Conservation (phyloP, 305 asterid species). For the Solanum hybrid region DNA sequence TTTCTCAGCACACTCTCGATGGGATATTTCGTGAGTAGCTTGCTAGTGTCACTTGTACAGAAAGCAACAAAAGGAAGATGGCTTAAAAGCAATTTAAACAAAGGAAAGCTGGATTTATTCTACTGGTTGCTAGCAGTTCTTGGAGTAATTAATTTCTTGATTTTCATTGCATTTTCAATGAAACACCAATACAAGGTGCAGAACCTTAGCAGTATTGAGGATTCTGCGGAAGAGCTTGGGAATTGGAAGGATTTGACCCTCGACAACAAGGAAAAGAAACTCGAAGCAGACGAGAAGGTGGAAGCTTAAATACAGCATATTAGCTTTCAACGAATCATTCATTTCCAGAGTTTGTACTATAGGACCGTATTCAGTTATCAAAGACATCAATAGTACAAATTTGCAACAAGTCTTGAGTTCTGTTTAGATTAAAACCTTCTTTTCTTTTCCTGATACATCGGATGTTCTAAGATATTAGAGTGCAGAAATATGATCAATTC, state of each 20-base stretch:
- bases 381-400: not conserved
- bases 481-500: not conserved
- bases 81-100: conserved; percentile 54
- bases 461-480: not conserved
- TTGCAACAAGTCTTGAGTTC: not conserved
- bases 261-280: not conserved
- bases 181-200: conserved; percentile 65
- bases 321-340: not conserved
- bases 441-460: not conserved
- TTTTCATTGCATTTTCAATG: conserved; percentile 43
- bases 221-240: conserved; percentile 24
- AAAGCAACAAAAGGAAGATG: conserved; percentile 39
- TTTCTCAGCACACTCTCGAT: conserved; percentile 65
- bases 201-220: conserved; percentile 19
- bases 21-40: conserved; percentile 74
- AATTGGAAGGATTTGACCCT: conserved; percentile 15
- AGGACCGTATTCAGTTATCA: not conserved
- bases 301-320: not conserved
- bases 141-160: conserved; percentile 47
- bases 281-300: not conserved
- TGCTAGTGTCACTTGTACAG: conserved; percentile 57
- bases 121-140: conserved; percentile 76
- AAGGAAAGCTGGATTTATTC: conserved; percentile 49
- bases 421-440: not conserved
- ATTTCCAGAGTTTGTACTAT: not conserved